Base-by-base conservation (phyloP, 768 basidiomycete species). In the Mycena crocata region DNA sequence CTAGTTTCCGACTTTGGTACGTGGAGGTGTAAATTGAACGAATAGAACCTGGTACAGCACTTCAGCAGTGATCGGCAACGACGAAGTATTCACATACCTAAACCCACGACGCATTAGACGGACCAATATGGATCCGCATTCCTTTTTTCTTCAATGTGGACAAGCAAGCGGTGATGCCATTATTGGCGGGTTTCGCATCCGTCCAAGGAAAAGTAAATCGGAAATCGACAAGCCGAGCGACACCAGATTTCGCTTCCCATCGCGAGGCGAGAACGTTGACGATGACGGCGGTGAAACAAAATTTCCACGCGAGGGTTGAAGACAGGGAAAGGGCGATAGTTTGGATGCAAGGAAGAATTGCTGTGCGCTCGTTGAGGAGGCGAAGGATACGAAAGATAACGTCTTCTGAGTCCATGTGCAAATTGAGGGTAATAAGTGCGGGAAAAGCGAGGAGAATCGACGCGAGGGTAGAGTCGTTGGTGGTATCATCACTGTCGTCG, bases 241-340 rank as follows among this genome's bases (percentile, higher is more conserved):
- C 17, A 1, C 45, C 45, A 31, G 54, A 39, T 13, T 35, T 48
- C 10, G 21, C 24, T 4, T 63, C 52, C n/a, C 45, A 31, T 10
- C 62, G 32, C 45, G 62, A 56, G 9, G 15, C 21, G 8, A 63
- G 45, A 30, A 45, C 52, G 13, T 55, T 28, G 10, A 54, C 32
- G n/a, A 63, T 19, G 6, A 48, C 48, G 7, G 15, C 15, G 24
- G 32, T 45, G 15, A 34, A n/a, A 5, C 10, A 2, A 17, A 35
- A 34, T 15, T n/a, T 6, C 44, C 40, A 45, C 0, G 23, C 6
- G 12, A 23, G 2, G 34, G 3, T 2, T n/a, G 2, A 24, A 8
- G 9, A 0, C 13, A 6, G 15, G 40, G 21, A 37, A 23, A 48
- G 48, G 24, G 34, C 10, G 34, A 55, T 24, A 1, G 24, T 56